These are phyloP conservation scores for Cryptococcus sp. DNA, from an alignment of 1,284 basidiomycete species.

Conservation along the genomic window DNA sequence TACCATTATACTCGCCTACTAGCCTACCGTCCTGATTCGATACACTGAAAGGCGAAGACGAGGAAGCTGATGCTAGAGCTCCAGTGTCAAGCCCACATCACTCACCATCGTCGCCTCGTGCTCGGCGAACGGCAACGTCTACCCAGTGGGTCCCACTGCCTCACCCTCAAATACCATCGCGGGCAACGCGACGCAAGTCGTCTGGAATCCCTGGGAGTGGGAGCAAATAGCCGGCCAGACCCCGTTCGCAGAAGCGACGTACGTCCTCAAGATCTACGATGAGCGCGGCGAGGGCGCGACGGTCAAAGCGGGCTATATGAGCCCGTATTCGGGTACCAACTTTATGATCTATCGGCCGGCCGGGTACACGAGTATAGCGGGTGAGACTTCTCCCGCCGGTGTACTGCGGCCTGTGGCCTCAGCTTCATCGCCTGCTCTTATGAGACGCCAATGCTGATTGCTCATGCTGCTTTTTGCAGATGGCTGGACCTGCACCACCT, in stretches of 20 bases:
- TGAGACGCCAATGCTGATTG: slow-evolving; percentile 12
- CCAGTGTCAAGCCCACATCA: slow-evolving; percentile 62
- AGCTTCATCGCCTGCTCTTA: slow-evolving; percentile 1
- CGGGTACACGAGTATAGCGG: slow-evolving; percentile 68
- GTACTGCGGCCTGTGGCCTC: neutral
- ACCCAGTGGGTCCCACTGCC: slow-evolving; percentile 76
- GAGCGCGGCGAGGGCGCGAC: slow-evolving; percentile 68
- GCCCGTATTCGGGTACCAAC: slow-evolving; percentile 67
- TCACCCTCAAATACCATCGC: slow-evolving; percentile 62
- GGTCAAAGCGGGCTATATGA: slow-evolving; percentile 66
- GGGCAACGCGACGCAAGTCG: slow-evolving; percentile 66
- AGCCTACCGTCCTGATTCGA: neutral
- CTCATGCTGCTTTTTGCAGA: slow-evolving; percentile 8
- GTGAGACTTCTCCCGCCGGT: slow-evolving; percentile 56
- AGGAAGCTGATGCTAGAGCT: neutral
- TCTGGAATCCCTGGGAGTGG: slow-evolving; percentile 80
- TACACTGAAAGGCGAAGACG: too few species aligned
- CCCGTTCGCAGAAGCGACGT: slow-evolving; percentile 71
- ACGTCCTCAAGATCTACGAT: slow-evolving; percentile 77
- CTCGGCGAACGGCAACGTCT: slow-evolving; percentile 78
- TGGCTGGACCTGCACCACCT: slow-evolving; percentile 75
- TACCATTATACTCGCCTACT: neutral
- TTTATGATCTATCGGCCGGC: slow-evolving; percentile 87
- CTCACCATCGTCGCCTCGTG: slow-evolving; percentile 81
- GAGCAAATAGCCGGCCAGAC: slow-evolving; percentile 65